A percentile compares a stretch with the other conserved stretches of the same genome.
Conservation (phyloP, 2,329 filamentous ascomycete genomes). For the Penicillium sp. region DNA sequence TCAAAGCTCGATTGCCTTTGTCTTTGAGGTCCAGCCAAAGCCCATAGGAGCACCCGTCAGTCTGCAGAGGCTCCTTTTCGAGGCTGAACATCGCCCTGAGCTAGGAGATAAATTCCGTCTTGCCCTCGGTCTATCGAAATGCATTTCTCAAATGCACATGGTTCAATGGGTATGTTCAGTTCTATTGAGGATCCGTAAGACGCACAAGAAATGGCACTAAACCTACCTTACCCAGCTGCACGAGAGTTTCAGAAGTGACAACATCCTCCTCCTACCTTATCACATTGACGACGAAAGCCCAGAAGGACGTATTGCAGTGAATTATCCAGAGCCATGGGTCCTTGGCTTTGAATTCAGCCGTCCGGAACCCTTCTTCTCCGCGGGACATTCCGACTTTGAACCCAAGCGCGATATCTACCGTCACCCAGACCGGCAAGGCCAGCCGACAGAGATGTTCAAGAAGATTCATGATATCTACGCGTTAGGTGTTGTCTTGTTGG, state of each 20-base stretch:
- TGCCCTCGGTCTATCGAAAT: conserved; percentile 6
- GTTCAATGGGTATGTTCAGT: conserved; percentile 9
- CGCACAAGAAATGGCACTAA: too few species aligned
- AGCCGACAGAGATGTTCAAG: conserved; percentile 32
- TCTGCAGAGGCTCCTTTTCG: conserved; percentile 7
- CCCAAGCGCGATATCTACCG: conserved; percentile 21
- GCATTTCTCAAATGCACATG: conserved; percentile 14
- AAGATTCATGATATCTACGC: conserved; percentile 44
- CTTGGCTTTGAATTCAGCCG: conserved; percentile 14
- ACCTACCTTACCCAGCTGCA: too few species aligned
- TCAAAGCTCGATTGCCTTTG: conserved; percentile 9
- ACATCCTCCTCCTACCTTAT: conserved; percentile 7
- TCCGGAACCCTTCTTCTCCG: conserved; percentile 9
- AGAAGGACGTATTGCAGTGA: conserved; percentile 1
- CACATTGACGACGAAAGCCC: neutral
- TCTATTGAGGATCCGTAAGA: too few species aligned
- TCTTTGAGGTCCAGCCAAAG: conserved; percentile 11
- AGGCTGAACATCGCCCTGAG: conserved; percentile 4
- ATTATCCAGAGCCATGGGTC: conserved; percentile 11
- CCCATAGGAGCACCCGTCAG: conserved; percentile 9
- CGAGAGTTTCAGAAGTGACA: conserved; percentile 13
- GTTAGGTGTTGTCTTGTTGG: conserved; percentile 43
- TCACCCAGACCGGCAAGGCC: conserved; percentile 38
- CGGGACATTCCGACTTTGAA: conserved; percentile 10
- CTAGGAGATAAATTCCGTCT: conserved; percentile 12